Percentiles rank a stretch among this genome's conserved stretches.
These are phyloP conservation scores for Catunica adiposa DNA, from an alignment of 2,329 filamentous ascomycete species.

Conservation along the genomic window DNA sequence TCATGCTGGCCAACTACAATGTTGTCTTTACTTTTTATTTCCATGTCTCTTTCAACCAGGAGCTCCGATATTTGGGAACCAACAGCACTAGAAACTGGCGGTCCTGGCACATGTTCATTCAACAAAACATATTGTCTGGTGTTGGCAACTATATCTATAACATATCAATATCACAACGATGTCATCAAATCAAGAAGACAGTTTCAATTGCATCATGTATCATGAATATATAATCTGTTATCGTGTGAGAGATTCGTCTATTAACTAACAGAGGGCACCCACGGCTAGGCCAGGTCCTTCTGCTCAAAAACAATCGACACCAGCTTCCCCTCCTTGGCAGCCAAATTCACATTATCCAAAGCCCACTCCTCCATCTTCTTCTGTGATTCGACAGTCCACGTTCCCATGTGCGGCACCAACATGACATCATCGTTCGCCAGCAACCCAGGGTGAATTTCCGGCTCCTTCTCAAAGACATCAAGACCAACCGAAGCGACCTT, in stretches of 20 bases:
- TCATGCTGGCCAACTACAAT: not conserved
- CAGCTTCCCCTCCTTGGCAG: slow-evolving; percentile 43
- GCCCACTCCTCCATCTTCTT: slow-evolving; percentile 60
- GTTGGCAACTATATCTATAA: slow-evolving; percentile 1
- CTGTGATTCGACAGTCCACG: slow-evolving; percentile 53
- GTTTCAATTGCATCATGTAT: not conserved
- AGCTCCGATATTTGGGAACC: slow-evolving; percentile 8
- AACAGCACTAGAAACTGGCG: slow-evolving; percentile 5
- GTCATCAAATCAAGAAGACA: not conserved
- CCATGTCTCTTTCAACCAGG: slow-evolving; percentile 4
- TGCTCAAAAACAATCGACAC: slow-evolving; percentile 62
- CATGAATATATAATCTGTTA: not conserved
- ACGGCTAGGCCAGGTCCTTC: slow-evolving; percentile 16
- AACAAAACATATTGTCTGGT: slow-evolving; percentile 1
- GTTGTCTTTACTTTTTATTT: slow-evolving; percentile 8
- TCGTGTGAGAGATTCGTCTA: too few relatives aligned
- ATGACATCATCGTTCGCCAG: slow-evolving; percentile 54
- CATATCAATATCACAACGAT: not conserved
- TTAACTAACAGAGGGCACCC: too few relatives aligned
- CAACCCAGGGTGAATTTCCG: slow-evolving; percentile 56
- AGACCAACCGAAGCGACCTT: slow-evolving; percentile 56
- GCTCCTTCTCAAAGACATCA: slow-evolving; percentile 74
- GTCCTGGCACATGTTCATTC: slow-evolving; percentile 3
- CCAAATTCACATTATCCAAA: slow-evolving; percentile 51
- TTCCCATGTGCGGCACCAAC: slow-evolving; percentile 74